Evolutionary conservation across 2,329 filamentous ascomycete species (phyloP).

Genomic region (Cladosporium sp.): DNA sequence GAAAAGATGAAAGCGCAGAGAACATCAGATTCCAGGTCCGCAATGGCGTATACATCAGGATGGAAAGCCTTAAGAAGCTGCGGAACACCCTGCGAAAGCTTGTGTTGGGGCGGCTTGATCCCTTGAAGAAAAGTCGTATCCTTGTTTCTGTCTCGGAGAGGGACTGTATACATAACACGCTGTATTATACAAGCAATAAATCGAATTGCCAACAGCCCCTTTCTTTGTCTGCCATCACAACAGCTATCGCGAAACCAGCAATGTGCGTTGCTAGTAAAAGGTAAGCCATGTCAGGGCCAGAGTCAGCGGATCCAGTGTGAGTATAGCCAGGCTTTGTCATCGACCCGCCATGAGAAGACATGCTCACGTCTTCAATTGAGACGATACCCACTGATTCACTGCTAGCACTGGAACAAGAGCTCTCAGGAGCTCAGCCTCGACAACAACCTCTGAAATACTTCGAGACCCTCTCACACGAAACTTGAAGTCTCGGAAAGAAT

Average conservation of each 20-base stretch:
- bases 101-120: not conserved
- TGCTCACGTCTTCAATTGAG: not conserved
- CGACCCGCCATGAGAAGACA: not conserved
- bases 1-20: not conserved
- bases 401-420: not conserved
- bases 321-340: not conserved
- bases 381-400: not conserved
- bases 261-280: not conserved
- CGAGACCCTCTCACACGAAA: not conserved
- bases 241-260: not conserved
- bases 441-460: not conserved
- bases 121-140: not conserved
- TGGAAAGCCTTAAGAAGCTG: not conserved
- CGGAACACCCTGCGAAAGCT: not conserved
- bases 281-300: not conserved
- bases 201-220: not conserved
- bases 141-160: not conserved
- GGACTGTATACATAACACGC: conserved; percentile 10
- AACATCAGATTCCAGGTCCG: not conserved
- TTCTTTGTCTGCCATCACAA: no score
- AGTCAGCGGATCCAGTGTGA: not conserved
- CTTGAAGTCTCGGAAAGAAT: not conserved
- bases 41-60: not conserved
- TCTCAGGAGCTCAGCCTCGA: not conserved
- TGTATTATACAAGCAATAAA: conserved; percentile 8